A percentile compares a stretch with the other conserved stretches of the same genome.
These are phyloP conservation scores for Ophryocystis elektroscirrha DNA, from an alignment of 169 alveolate genomes.

Conservation along the genomic window DNA sequence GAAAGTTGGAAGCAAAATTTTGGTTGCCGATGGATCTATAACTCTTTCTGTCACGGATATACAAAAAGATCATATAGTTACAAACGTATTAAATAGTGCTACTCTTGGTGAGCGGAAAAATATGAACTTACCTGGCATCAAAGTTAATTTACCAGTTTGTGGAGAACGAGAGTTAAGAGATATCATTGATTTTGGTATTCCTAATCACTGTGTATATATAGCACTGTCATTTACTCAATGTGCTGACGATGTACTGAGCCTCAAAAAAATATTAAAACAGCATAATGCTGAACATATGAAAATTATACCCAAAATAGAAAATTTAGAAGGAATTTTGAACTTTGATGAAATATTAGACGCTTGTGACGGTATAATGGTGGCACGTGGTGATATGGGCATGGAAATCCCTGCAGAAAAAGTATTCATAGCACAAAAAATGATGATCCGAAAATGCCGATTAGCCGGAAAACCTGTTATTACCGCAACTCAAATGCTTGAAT, in stretches of 20 bases:
- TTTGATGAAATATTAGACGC: constrained; percentile 74
- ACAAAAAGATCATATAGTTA: constrained; percentile 37
- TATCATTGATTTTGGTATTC: constrained; percentile 78
- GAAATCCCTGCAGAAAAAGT: constrained; percentile 91
- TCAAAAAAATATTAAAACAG: constrained; percentile 53
- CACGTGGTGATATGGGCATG: constrained; percentile 96
- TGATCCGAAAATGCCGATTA: constrained; percentile 72
- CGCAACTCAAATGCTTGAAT: constrained; percentile 96
- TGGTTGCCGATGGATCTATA: constrained; percentile 88
- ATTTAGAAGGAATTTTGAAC: constrained; percentile 76
- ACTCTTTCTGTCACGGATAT: constrained; percentile 53
- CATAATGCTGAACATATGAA: constrained; percentile 67
- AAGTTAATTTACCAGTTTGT: constrained; percentile 74
- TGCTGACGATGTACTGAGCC: constrained; percentile 48
- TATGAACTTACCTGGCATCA: constrained; percentile 92
- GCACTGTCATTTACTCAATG: constrained; percentile 62
- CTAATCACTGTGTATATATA: constrained; percentile 72
- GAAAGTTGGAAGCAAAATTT: constrained; percentile 64
- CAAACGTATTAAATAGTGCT: constrained; percentile 68
- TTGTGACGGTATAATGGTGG: constrained; percentile 95
- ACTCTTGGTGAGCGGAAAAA: constrained; percentile 82
- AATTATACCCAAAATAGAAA: constrained; percentile 87
- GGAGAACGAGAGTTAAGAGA: constrained; percentile 90
- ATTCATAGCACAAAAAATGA: constrained; percentile 80
- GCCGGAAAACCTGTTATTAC: constrained; percentile 86